Evolutionary conservation across 2,329 filamentous ascomycete genomes (phyloP), one percentile per base, ranked within the genome.

Genomic region (Fusarium illudens): DNA sequence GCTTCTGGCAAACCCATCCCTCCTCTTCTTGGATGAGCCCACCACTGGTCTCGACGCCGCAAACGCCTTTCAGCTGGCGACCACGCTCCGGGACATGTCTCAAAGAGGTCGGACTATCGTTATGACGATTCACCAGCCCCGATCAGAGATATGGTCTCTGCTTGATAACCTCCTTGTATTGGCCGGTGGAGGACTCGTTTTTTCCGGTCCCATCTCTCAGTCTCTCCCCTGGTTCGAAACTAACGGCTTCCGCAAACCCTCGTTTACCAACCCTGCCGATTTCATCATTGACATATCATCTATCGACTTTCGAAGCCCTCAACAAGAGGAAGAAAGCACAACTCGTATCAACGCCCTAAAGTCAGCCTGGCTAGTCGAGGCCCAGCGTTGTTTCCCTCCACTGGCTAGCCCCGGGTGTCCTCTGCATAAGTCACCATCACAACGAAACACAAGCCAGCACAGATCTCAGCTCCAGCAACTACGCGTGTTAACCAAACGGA

Each of bases 111-210:
- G 91, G 19, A 94, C 90, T 0, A 83, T 94, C 53, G 86, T 94
- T 12, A 89, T 89, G 0, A 93, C 90, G 0, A 92, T 94, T 36
- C 92, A 94, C 75, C 90, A 93, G 65, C 92, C 92, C 19, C 84
- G 92, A 22, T 93, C 90, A 0, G 92, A 94, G 75, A 94, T 94
- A n/a, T 94, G 91, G 91, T 85, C 87, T 30, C 82, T 93, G 13
- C 92, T 94, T 72, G 91, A 94, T 75, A 88, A 89, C 59, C 82
- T 94, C 4, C 81, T 93, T 11, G 82, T 94, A 11, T 76, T 94
- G 3, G 88, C 90, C 2, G 85, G 83, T 68, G 92, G 92, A 0
- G 86, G 84, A 34, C 87, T 89, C 0, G 86, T 93, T 0, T 94
- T 90, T 71, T 89, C 89, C 22, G 92, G 91, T 0, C 78, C 81